Evolutionary conservation across 768 basidiomycete genomes (phyloP), one percentile per base, ranked within the genome.

Genomic region (Inosperma sp.): DNA sequence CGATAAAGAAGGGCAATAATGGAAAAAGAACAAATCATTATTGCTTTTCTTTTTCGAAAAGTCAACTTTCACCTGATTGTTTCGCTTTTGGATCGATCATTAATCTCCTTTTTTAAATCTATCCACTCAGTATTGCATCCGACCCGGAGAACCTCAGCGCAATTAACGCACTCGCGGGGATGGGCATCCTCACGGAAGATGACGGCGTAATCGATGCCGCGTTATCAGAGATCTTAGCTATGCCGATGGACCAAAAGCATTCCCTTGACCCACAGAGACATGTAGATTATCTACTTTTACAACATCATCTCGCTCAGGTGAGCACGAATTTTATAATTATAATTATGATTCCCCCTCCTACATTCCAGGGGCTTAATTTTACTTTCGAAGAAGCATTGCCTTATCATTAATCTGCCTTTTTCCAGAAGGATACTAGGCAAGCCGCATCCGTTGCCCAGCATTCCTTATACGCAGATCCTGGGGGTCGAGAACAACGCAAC

Each of bases 151-250:
- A 93, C 60, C 63, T 93, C 43, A 74, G 78, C 48, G 91, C 90
- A 1, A 87, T 95, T 64, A 88, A 86, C 39, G 78, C 84, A 0
- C 77, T 97, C 1, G 88, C 88, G 1, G 88, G 87, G n/a, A 92
- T 96, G 81, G 93, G 90, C 9, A 82, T 93, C 49, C 68, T 93
- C 47, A 85, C 85, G 3, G 74, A 76, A 27, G 93, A 95, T 59
- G 83, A 86, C 27, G 78, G 76, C 29, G 76, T 96, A 16, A 76
- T 93, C 21, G 90, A 94, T 63, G 93, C 93, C 1, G 87, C 92
- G 0, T 69, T 94, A 10, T 84, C 87, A 0, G 93, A 96, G 63
- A 78, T 95, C 14, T 73, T 85, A 16, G 71, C 79, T 0, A 71
- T 93, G 19, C 79, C 91, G 0, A 61, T 83, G 14, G 83, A 91